Percentiles rank a stretch among this genome's conserved stretches.
These are phyloP conservation scores for Rostrohypoxylon terebratum DNA, from an alignment of 495 filamentous ascomycete species.

Conservation along the genomic window DNA sequence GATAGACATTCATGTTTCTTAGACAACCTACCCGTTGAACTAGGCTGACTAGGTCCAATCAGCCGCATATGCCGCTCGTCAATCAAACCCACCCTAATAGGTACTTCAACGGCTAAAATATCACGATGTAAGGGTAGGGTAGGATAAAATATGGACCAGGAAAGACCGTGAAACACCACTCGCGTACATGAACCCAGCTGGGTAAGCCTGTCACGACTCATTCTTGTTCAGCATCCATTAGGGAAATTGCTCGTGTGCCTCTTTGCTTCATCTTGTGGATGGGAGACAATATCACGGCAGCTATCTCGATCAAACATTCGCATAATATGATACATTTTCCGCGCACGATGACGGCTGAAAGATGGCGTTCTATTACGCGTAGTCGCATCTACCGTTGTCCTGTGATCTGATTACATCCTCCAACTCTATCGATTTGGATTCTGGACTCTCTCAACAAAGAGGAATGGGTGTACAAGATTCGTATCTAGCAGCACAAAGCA, in stretches of 20 bases:
- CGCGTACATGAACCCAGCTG: conserved; percentile 16
- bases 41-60: background rate
- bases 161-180: conserved; percentile 17
- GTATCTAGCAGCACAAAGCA: background rate
- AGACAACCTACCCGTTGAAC: background rate
- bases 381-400: conserved; percentile 5
- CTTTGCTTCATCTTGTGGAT: conserved; percentile 20
- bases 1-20: background rate
- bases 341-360: background rate
- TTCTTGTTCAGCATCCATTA: conserved; percentile 8
- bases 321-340: conserved; percentile 4
- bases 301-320: conserved; percentile 6
- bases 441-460: background rate
- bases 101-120: conserved; percentile 8
- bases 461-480: background rate
- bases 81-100: background rate
- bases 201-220: background rate
- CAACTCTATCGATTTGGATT: background rate
- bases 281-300: conserved; percentile 16
- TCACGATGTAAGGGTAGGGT: conserved; percentile 10
- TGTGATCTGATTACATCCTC: background rate
- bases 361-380: background rate
- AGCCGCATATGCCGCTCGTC: conserved; percentile 10
- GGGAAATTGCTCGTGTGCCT: conserved; percentile 41
- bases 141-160: conserved; percentile 4